Percentiles rank a stretch among this genome's conserved stretches.
phyloP scores from a whole-genome alignment of 192 early-diverging fungal species.

The Entomortierella parvispora region DNA sequence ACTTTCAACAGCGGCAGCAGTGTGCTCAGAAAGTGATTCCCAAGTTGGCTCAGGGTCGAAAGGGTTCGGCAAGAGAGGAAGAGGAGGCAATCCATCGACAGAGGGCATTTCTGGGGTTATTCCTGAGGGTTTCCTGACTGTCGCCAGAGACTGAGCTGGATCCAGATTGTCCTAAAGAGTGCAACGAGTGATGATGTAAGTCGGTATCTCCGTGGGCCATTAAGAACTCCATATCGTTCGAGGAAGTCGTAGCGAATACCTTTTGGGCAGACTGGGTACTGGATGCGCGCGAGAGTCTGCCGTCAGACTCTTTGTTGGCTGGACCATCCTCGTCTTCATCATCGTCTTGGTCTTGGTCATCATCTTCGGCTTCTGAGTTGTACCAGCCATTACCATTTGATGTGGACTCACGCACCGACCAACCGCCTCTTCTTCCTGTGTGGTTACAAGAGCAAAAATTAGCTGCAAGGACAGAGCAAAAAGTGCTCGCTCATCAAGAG shows the following conservation, averaged over 20 bases:
- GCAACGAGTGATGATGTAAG: too few relatives aligned
- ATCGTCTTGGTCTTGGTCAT: constrained; percentile 29
- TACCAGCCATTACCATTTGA: constrained; percentile 52
- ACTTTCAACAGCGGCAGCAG: constrained; percentile 59
- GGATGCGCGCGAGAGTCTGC: constrained; percentile 53
- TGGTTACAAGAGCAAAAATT: neutral
- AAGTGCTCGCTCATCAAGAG: neutral
- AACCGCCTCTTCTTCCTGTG: constrained; percentile 14
- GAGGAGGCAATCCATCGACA: constrained; percentile 47
- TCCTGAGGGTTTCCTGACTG: constrained; percentile 45
- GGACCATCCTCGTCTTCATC: constrained; percentile 15
- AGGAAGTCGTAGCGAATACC: too few relatives aligned
- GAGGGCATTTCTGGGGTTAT: constrained; percentile 33
- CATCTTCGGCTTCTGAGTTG: constrained; percentile 47
- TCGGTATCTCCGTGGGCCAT: too few relatives aligned
- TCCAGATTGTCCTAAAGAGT: too few relatives aligned
- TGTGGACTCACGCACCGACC: constrained; percentile 48
- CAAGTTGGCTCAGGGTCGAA: constrained; percentile 52
- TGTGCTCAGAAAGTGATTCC: constrained; percentile 59
- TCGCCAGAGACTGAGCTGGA: constrained; percentile 27
- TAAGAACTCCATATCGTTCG: too few relatives aligned
- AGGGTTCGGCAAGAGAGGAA: constrained; percentile 35
- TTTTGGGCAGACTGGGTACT: constrained; percentile 22
- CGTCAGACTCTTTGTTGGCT: constrained; percentile 4
- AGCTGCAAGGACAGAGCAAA: neutral